A percentile compares a stretch with the other conserved stretches of the same genome.
Conservation (phyloP, 1,284 basidiomycete species). For the Leccinum pseudoinsigne region DNA sequence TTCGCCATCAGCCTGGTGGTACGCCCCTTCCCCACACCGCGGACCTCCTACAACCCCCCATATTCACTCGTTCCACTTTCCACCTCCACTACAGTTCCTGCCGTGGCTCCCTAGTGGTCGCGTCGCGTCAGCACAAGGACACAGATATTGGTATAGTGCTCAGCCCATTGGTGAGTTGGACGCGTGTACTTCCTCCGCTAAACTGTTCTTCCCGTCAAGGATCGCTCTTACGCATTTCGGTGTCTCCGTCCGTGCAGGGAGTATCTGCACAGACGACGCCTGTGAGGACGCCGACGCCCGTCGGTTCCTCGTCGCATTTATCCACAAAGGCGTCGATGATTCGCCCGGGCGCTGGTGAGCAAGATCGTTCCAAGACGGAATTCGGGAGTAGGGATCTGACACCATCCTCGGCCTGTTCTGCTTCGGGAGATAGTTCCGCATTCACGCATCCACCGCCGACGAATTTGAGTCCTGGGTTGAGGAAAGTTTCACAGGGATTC, state of each 20-base stretch:
- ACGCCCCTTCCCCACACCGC: slow-evolving; percentile 8
- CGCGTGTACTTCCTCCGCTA: no score
- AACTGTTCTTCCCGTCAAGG: no score
- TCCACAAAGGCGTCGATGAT: slow-evolving; percentile 2
- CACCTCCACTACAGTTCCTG: neutral
- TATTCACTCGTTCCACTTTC: no score
- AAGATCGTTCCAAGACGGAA: no score
- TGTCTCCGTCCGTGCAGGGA: no score
- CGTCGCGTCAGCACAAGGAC: no score
- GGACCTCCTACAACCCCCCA: slow-evolving; percentile 6
- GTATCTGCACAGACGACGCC: no score
- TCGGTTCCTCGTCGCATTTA: slow-evolving; percentile 9
- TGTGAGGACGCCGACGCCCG: slow-evolving; percentile 5
- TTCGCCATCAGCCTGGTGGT: slow-evolving; percentile 16
- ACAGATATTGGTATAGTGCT: no score
- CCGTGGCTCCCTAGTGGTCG: slow-evolving; percentile 25
- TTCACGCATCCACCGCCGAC: slow-evolving; percentile 13
- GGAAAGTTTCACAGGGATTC: slow-evolving; percentile 31
- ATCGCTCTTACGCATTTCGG: no score
- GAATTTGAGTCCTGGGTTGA: slow-evolving; percentile 17
- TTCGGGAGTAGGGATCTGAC: no score
- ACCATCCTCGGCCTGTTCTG: neutral
- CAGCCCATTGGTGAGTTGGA: no score
- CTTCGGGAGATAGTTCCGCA: slow-evolving; percentile 8
- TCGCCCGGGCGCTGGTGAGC: neutral